A percentile compares a stretch with the other conserved stretches of the same genome.
Conservation (phyloP, 2,329 filamentous ascomycete genomes). For the Fonsecaea nubica region DNA sequence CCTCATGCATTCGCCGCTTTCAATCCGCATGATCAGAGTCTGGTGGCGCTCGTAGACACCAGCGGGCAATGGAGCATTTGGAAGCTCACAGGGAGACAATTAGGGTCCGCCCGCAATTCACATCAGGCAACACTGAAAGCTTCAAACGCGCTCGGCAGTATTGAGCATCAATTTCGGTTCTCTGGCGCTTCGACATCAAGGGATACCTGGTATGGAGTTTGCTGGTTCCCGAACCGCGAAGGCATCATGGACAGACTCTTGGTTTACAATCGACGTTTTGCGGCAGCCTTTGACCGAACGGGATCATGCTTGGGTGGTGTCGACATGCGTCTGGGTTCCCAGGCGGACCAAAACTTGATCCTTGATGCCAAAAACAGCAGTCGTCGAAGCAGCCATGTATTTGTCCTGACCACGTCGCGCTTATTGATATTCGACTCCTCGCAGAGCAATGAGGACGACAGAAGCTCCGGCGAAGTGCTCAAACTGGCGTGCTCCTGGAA, state of each 20-base stretch:
- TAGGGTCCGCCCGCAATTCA: constrained; percentile 42
- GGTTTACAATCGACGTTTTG: constrained; percentile 58
- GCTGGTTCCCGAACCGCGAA: constrained; percentile 47
- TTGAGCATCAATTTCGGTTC: constrained; percentile 30
- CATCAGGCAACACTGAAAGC: constrained; percentile 38
- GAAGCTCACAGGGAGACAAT: constrained; percentile 49
- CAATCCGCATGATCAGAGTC: constrained; percentile 65
- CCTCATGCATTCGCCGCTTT: constrained; percentile 63
- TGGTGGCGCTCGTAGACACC: constrained; percentile 63
- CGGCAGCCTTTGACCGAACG: constrained; percentile 47
- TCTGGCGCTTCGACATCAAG: constrained; percentile 38
- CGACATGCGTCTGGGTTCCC: constrained; percentile 47
- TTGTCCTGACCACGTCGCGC: constrained; percentile 61
- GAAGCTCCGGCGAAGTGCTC: constrained; percentile 40
- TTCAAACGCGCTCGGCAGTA: constrained; percentile 34
- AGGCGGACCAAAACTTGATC: constrained; percentile 58
- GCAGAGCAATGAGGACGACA: constrained; percentile 39
- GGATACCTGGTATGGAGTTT: constrained; percentile 54
- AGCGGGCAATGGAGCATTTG: constrained; percentile 61
- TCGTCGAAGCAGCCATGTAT: constrained; percentile 52
- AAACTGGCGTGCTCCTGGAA: constrained; percentile 55
- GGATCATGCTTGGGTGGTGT: constrained; percentile 41
- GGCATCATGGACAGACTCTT: constrained; percentile 50
- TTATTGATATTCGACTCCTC: constrained; percentile 52
- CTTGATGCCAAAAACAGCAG: constrained; percentile 59